These are phyloP conservation scores for Selaginella tamariscina DNA, from an alignment of 75 land plant species.

Conservation along the genomic window DNA sequence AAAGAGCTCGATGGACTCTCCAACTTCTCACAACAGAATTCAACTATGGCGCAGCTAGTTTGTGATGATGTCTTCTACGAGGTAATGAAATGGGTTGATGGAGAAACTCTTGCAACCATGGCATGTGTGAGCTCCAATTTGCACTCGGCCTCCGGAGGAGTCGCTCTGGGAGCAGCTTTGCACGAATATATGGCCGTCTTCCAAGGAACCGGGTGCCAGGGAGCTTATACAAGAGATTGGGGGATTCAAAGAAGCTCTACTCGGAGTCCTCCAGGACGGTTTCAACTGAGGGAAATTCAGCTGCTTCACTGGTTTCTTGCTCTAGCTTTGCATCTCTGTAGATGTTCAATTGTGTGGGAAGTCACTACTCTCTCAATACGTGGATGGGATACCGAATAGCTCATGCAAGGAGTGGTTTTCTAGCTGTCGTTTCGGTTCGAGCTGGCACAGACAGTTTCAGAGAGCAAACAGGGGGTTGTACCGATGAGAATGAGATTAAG, in stretches of 20 bases:
- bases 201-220: background rate
- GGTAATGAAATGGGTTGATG: background rate
- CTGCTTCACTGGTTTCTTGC: too few species aligned
- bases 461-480: background rate
- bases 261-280: background rate
- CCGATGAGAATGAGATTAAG: too few species aligned
- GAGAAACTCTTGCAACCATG: background rate
- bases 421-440: constrained; percentile 70
- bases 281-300: background rate
- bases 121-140: background rate
- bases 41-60: too few species aligned
- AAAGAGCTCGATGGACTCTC: too few species aligned
- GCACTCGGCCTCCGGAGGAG: background rate
- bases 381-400: constrained; percentile 43
- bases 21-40: too few species aligned
- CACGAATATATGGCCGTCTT: background rate
- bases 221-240: background rate
- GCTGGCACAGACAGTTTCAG: constrained; percentile 13
- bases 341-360: constrained; percentile 58
- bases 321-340: constrained; percentile 58
- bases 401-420: constrained; percentile 81
- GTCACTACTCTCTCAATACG: constrained; percentile 36
- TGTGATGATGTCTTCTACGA: background rate
- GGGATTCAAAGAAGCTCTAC: background rate
- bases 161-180: background rate